These are phyloP conservation scores for Arctium lappa DNA, from an alignment of 129 eudicot genomes.

Conservation along the genomic window DNA sequence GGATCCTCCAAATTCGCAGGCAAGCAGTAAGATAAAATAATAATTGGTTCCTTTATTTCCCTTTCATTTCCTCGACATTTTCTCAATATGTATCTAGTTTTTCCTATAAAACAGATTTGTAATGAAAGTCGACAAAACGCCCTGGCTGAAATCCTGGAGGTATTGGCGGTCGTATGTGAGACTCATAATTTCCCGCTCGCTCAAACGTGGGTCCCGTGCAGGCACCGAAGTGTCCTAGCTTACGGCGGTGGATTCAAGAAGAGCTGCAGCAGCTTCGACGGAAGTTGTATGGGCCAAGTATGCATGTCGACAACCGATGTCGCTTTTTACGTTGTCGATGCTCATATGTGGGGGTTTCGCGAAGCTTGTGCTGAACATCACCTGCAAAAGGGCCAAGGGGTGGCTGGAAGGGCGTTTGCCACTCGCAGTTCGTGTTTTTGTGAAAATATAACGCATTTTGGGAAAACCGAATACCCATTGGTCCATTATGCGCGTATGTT, in stretches of 20 bases:
- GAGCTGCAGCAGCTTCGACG: slow-evolving; percentile 92
- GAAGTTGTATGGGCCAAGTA: slow-evolving; percentile 92
- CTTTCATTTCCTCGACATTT: background rate
- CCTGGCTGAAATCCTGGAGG: slow-evolving; percentile 78
- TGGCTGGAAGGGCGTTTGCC: slow-evolving; percentile 77
- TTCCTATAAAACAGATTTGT: slow-evolving; percentile 64
- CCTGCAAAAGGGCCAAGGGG: slow-evolving; percentile 92
- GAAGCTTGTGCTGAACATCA: slow-evolving; percentile 95
- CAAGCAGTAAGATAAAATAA: slow-evolving; percentile 37
- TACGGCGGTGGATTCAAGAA: slow-evolving; percentile 87
- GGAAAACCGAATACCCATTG: slow-evolving; percentile 80
- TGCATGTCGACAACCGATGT: slow-evolving; percentile 98
- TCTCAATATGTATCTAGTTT: slow-evolving; percentile 24
- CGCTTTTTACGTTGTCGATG: slow-evolving; percentile 77
- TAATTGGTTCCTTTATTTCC: slow-evolving; percentile 2
- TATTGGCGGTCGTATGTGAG: slow-evolving; percentile 79
- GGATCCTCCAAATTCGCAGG: slow-evolving; percentile 88
- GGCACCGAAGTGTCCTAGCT: slow-evolving; percentile 86
- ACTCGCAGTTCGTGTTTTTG: slow-evolving; percentile 73
- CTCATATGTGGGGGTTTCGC: slow-evolving; percentile 92
- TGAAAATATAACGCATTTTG: slow-evolving; percentile 63
- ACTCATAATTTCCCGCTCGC: slow-evolving; percentile 83
- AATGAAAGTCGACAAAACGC: slow-evolving; percentile 91
- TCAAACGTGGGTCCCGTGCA: slow-evolving; percentile 97
- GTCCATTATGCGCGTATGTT: slow-evolving; percentile 95